Base-by-base conservation (phyloP, 768 basidiomycete species). In the Termitomyces titanicus region DNA sequence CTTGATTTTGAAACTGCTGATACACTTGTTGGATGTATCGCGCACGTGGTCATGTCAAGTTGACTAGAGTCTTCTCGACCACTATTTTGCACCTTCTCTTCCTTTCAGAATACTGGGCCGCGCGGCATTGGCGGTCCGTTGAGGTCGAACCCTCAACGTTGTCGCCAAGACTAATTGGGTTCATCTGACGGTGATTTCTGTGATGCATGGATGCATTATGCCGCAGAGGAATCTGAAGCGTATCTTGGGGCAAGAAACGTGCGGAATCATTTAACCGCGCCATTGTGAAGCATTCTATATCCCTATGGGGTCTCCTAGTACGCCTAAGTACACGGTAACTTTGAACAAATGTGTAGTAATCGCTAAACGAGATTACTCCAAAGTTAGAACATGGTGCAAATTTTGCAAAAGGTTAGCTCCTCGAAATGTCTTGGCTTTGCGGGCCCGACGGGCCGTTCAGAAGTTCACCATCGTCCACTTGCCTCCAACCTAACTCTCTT, bases 391-490 rank as follows among this genome's bases (percentile, higher is more conserved):
- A 35, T 18, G 9, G 33, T 9, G 12, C 17, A 37, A 47, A n/a
- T 8, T n/a, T 3, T 6, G 34, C 15, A 48, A 24, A 22, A 37
- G 34, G 6, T 37, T 24, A 10, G 22, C 42, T 37, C 33, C 18
- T 46, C 10, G 5, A 39, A 29, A 34, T 33, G 38, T 25, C 43
- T 53, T 55, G 59, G 43, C 55, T 43, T 52, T 20, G 52, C 53
- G 48, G 59, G 25, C 20, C 48, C 52, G 55, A 54, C 59, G 59
- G 59, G 43, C 54, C 54, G 54, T 35, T 27, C 5, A 38, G 46
- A 34, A 34, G 11, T 25, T 27, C 34, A 11, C 9, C 27, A 18
- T 39, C 22, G 20, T 37, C 12, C 18, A 34, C 39, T 22, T 13
- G 25, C 15, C n/a, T 24, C 22, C 15, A 31, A 24, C 38, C 43